These are phyloP conservation scores for Neotropicomus parvogracilis DNA, from an alignment of 1,284 basidiomycete genomes.

Conservation along the genomic window DNA sequence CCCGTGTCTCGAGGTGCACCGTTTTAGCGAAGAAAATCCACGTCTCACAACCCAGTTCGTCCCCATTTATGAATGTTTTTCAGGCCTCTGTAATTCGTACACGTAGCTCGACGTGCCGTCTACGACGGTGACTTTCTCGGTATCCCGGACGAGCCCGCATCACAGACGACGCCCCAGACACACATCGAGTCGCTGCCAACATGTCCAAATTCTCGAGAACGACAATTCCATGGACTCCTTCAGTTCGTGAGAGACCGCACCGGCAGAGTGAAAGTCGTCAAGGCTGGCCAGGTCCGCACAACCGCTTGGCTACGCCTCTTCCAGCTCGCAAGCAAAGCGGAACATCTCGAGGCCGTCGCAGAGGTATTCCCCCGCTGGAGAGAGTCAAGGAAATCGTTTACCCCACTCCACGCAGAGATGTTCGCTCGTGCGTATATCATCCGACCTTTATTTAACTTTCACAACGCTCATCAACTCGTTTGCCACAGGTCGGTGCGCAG, in stretches of 20 bases:
- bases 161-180: background rate
- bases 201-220: constrained; percentile 16
- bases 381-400: constrained; percentile 41
- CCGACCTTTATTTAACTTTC: too few relatives aligned
- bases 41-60: constrained; percentile 19
- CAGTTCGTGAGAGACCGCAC: constrained; percentile 32
- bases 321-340: constrained; percentile 43
- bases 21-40: constrained; percentile 18
- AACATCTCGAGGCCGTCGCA: constrained; percentile 44
- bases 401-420: constrained; percentile 37
- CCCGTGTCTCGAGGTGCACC: constrained; percentile 4
- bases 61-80: background rate
- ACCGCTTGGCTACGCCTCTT: constrained; percentile 47
- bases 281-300: constrained; percentile 28
- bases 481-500: constrained; percentile 53
- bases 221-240: constrained; percentile 22
- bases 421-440: constrained; percentile 47
- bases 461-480: background rate
- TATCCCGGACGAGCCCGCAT: constrained; percentile 1
- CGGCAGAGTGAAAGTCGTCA: constrained; percentile 27
- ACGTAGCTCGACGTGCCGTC: constrained; percentile 15
- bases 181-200: background rate
- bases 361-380: constrained; percentile 47
- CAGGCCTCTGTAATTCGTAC: constrained; percentile 1
- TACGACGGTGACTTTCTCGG: constrained; percentile 12